Evolutionary conservation across 192 early-diverging fungal genomes (phyloP), one percentile per base, ranked within the genome.

Genomic region (Coemansia sp.): DNA sequence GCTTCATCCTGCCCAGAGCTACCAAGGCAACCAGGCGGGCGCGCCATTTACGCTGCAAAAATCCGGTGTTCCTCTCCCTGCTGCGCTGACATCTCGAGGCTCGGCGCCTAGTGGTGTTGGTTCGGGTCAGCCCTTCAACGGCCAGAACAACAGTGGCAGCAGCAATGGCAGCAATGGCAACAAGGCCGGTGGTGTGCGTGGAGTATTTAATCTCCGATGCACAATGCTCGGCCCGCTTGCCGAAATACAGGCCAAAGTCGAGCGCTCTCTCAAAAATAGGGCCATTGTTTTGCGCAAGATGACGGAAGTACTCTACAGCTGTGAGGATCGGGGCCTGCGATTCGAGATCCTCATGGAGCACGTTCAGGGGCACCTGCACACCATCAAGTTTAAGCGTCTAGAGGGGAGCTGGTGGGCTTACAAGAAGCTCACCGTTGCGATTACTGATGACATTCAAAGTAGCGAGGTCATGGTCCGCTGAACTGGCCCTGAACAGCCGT

Each of bases 321-420:
- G 77, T 21, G 66, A 79, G 50, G 68, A 79, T 18, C 66, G 67
- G 41, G 66, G 67, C 33, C 36, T 79, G 37, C 72, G 68, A 8
- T 79, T 79, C 50, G 77, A 73, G 52, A 60, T 79, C 1, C 61
- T 70, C 48, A 64, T 79, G 13, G 77, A 79, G 34, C 65, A 64
- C 4, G 68, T 73, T 12, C 71, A 79, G 58, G 77, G 77, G 0
- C 71, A 79, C 18, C 43, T 79, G 26, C 77, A 79, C 48, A 73
- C 72, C 13, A 70, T 79, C 52, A 66, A 69, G 31, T 70, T 79
- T 21, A 79, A 79, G 65, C 71, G 77, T 16, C 9, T 73, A 13
- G 68, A 73, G 41, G 77, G 77, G 9, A 70, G 58, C 45, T 79
- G 77, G 77, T 79, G 71, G 68, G 68, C 61, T 0, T 79, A 74